Percentiles rank a stretch among this genome's conserved stretches.
Evolutionary conservation across 169 alveolate species (phyloP).

Genomic region (Eimeria tenella): DNA sequence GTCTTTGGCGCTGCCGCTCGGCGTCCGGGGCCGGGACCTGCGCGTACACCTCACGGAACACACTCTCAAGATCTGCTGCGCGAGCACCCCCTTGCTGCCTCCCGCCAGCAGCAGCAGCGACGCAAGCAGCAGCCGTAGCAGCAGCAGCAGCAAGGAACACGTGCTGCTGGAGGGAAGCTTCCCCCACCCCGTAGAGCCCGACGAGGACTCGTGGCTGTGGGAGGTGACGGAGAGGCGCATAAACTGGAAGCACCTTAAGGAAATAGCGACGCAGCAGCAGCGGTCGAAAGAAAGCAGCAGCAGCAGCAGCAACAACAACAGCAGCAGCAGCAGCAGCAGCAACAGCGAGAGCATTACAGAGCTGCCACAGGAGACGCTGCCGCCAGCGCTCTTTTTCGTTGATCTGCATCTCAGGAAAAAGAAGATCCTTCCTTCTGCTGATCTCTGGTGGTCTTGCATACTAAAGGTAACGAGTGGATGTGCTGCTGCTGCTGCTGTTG

Average conservation of each 20-base stretch:
- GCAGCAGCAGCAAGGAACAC: slow-evolving; percentile 39
- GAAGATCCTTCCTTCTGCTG: slow-evolving; percentile 22
- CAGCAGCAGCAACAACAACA: neutral
- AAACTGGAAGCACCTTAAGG: slow-evolving; percentile 56
- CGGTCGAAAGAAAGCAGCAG: neutral
- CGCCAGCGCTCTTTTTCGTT: neutral
- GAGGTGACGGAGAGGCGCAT: slow-evolving; percentile 63
- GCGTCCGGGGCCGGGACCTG: slow-evolving; percentile 70
- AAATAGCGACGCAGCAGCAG: slow-evolving; percentile 31
- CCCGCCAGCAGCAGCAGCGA: slow-evolving; percentile 16
- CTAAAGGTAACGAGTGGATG: slow-evolving; percentile 1
- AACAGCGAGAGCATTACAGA: neutral
- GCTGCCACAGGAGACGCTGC: neutral
- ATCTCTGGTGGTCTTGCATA: slow-evolving; percentile 58
- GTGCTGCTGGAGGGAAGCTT: slow-evolving; percentile 48
- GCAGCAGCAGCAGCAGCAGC: slow-evolving; percentile 30
- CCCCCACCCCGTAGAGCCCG: slow-evolving; percentile 70
- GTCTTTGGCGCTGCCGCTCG: slow-evolving; percentile 48
- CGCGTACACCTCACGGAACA: slow-evolving; percentile 16
- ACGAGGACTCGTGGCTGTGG: slow-evolving; percentile 76
- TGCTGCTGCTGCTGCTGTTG: slow-evolving; percentile 38
- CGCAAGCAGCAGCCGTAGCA: neutral
- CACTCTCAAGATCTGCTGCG: slow-evolving; percentile 26
- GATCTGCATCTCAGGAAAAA: slow-evolving; percentile 50
- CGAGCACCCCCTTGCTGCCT: neutral